These are phyloP conservation scores for Hypomontagnella monticulosa DNA, from an alignment of 495 filamentous ascomycete genomes.

Conservation along the genomic window DNA sequence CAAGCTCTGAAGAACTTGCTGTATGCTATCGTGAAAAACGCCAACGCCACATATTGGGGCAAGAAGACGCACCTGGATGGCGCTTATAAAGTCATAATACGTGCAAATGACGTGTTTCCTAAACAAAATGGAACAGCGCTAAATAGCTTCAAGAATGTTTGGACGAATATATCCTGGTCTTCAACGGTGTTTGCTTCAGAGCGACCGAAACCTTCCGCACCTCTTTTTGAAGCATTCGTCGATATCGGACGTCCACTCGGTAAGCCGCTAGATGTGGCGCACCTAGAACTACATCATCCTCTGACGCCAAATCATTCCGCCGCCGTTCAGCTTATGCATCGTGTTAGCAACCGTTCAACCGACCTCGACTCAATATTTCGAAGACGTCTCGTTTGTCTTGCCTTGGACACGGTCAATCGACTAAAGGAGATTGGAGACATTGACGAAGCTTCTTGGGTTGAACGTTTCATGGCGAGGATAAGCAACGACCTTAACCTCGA, in stretches of 20 bases:
- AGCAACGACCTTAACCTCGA: conserved; percentile 11
- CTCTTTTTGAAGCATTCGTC: conserved; percentile 54
- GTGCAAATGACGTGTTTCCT: conserved; percentile 42
- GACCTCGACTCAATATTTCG: neutral
- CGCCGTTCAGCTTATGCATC: conserved; percentile 49
- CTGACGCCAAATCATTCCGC: conserved; percentile 45
- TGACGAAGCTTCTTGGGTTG: conserved; percentile 41
- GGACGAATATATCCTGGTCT: conserved; percentile 45
- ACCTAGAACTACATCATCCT: conserved; percentile 56
- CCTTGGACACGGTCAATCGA: conserved; percentile 40
- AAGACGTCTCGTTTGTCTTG: conserved; percentile 34
- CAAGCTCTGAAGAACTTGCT: conserved; percentile 35
- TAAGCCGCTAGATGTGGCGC: conserved; percentile 44
- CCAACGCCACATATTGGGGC: conserved; percentile 10
- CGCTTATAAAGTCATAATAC: conserved; percentile 49
- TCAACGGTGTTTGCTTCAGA: conserved; percentile 48
- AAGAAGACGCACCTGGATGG: conserved; percentile 43
- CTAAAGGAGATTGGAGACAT: conserved; percentile 35
- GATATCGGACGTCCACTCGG: conserved; percentile 37
- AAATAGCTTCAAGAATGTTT: conserved; percentile 29
- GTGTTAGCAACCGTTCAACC: neutral
- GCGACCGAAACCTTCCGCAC: conserved; percentile 44
- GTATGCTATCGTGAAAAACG: conserved; percentile 41
- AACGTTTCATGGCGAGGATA: conserved; percentile 28
- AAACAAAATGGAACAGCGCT: conserved; percentile 9